A percentile compares a stretch with the other conserved stretches of the same genome.
phyloP scores from a whole-genome alignment of 169 alveolate species.

The Eimeria maxima region DNA sequence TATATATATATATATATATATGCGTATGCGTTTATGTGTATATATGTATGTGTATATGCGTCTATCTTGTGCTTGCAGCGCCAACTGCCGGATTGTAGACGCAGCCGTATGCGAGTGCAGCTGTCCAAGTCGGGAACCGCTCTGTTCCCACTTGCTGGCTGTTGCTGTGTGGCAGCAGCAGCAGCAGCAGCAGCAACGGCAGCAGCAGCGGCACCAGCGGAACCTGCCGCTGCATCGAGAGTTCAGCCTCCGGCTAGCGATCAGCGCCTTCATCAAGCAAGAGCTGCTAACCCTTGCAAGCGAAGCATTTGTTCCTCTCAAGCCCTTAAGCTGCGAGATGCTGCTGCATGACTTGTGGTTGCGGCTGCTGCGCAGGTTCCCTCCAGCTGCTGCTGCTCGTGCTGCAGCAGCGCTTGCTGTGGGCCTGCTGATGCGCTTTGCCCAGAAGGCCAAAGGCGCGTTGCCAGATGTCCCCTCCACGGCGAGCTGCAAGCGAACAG shows the following conservation, averaged over 20 bases:
- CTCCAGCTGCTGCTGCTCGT: slow-evolving; percentile 72
- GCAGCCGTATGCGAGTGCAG: slow-evolving; percentile 81
- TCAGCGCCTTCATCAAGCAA: slow-evolving; percentile 53
- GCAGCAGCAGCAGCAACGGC: slow-evolving; percentile 16
- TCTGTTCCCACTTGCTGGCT: slow-evolving; percentile 80
- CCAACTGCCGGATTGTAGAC: slow-evolving; percentile 83
- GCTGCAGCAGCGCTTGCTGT: slow-evolving; percentile 65
- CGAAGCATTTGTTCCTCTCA: slow-evolving; percentile 19
- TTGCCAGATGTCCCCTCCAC: slow-evolving; percentile 53
- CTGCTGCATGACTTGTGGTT: background rate
- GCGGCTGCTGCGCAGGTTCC: slow-evolving; percentile 26
- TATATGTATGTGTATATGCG: too few relatives aligned
- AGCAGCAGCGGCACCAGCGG: slow-evolving; percentile 22
- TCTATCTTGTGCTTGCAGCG: slow-evolving; percentile 45
- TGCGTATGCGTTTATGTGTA: too few relatives aligned
- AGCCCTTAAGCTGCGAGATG: slow-evolving; percentile 41
- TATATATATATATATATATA: too few relatives aligned
- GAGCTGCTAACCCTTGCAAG: slow-evolving; percentile 14
- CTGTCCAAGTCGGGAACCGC: slow-evolving; percentile 80
- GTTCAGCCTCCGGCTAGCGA: slow-evolving; percentile 47
- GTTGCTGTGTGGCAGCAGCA: slow-evolving; percentile 62
- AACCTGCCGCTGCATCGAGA: background rate
- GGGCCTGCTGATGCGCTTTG: slow-evolving; percentile 71
- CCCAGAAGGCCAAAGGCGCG: slow-evolving; percentile 66
- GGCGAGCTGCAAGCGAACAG: background rate